These are phyloP conservation scores for Dactylellina parvicollis DNA, from an alignment of 2,329 filamentous ascomycete genomes.

Conservation along the genomic window DNA sequence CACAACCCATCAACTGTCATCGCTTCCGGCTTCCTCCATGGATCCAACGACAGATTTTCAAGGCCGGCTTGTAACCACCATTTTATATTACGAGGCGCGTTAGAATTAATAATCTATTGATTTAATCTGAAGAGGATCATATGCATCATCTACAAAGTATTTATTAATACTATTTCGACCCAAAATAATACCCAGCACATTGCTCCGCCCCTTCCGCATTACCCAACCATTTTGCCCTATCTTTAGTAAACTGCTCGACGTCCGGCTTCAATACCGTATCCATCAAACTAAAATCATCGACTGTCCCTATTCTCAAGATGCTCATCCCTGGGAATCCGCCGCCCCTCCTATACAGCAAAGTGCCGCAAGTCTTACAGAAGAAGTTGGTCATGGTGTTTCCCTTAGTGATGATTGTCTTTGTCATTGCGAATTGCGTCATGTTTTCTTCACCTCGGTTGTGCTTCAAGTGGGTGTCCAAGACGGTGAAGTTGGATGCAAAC, in stretches of 20 bases:
- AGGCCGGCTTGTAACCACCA: too few species aligned
- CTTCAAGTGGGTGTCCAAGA: slow-evolving; percentile 63
- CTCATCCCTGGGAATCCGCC: slow-evolving; percentile 63
- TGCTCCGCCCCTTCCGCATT: slow-evolving; percentile 61
- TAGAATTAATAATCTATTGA: too few species aligned
- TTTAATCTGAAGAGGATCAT: background rate
- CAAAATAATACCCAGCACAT: slow-evolving; percentile 45
- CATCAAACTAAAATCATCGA: slow-evolving; percentile 70
- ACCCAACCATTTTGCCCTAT: slow-evolving; percentile 66
- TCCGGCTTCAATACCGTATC: slow-evolving; percentile 69
- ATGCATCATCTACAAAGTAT: background rate
- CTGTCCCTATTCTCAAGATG: slow-evolving; percentile 69
- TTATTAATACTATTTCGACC: background rate
- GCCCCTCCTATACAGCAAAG: slow-evolving; percentile 69
- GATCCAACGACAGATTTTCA: too few species aligned
- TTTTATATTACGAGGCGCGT: too few species aligned
- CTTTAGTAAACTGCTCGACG: slow-evolving; percentile 67
- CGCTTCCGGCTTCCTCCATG: too few species aligned
- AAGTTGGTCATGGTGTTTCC: slow-evolving; percentile 69
- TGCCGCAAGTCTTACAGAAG: slow-evolving; percentile 71
- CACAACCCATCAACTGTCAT: too few species aligned
- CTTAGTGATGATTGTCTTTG: slow-evolving; percentile 62
- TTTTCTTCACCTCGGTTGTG: slow-evolving; percentile 67
- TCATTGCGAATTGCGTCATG: slow-evolving; percentile 65
- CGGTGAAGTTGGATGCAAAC: slow-evolving; percentile 70